Evolutionary conservation across 129 eudicot genomes (phyloP), one percentile per base, ranked within the genome.

Genomic region (Calendula officinalis): DNA sequence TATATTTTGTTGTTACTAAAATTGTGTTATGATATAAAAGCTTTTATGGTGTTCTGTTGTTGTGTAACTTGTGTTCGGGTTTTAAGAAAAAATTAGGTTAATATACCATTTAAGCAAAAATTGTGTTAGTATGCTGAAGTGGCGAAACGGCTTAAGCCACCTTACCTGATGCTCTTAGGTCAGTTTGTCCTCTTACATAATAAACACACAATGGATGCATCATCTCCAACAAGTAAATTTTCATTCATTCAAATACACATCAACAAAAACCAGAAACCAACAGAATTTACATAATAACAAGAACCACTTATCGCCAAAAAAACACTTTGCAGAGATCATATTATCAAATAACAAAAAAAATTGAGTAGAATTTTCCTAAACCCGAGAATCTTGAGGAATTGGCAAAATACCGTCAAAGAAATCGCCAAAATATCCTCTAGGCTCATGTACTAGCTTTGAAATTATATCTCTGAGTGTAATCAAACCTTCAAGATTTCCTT

Each of bases 381-480:
- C 98, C 78, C 98, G 75, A 63, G 88, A 82, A 63, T 75, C 81
- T 16, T 80, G 82, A n/a, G 97, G 97, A 71, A 82, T 70, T 13
- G 98, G 98, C 73, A 86, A 52, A 51, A 84, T 84, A 12, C 98
- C 98, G 43, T 92, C 94, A 30, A 92, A 92, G 88, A 92, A 85
- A 69, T 92, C 98, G 7, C 98, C 98, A 70, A 88, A 85, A 67
- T 92, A 92, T 8, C 96, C 96, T 8, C 85, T 88, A 44, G 98
- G 98, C 73, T 92, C 98, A 48, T 88, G 90, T 54, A 88, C 98
- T 14, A 92, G 80, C 90, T 75, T 92, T 4, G 98, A 88, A 61
- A 92, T 92, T 15, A 92, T 92, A 80, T 92, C 96, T 74, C 96
- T 87, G 12, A 88, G 98, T 2, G 96, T 92, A 42, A 88, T 88